A percentile compares a stretch with the other conserved stretches of the same genome.
phyloP scores from a whole-genome alignment of 2,329 filamentous ascomycete genomes.

The Apiospora sp. region DNA sequence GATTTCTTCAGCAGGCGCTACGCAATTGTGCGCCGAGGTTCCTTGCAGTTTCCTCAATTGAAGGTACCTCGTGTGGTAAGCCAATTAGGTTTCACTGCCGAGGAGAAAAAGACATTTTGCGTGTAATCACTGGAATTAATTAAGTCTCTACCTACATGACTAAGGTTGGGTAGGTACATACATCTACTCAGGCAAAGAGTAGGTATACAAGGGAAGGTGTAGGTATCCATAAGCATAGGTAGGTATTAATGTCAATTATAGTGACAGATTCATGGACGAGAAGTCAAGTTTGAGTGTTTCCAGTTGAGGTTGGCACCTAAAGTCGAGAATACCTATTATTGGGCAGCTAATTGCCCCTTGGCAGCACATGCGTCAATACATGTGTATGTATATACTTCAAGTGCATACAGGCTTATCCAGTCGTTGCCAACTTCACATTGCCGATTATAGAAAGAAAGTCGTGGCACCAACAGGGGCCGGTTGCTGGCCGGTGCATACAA shows the following conservation, averaged over 20 bases:
- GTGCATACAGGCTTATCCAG: background rate
- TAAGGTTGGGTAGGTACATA: background rate
- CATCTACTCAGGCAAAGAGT: background rate
- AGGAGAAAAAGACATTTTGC: background rate
- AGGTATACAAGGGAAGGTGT: background rate
- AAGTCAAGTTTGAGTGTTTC: background rate
- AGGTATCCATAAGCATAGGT: background rate
- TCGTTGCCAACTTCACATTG: background rate
- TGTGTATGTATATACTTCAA: background rate
- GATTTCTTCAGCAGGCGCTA: constrained; percentile 9
- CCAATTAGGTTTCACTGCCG: background rate
- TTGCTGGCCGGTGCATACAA: background rate
- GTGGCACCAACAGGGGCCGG: background rate
- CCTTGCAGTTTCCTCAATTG: constrained; percentile 8
- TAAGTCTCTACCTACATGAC: too few relatives aligned
- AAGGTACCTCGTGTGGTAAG: background rate
- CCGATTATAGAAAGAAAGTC: background rate
- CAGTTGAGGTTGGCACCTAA: background rate
- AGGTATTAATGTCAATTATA: too few relatives aligned
- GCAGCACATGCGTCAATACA: background rate
- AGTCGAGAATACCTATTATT: background rate
- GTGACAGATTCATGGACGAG: background rate
- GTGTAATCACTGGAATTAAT: too few relatives aligned
- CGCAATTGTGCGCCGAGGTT: constrained; percentile 22
- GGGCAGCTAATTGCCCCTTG: background rate